Evolutionary conservation across 192 early-diverging fungal species (phyloP).

Genomic region (Entophlyctis luteolus): DNA sequence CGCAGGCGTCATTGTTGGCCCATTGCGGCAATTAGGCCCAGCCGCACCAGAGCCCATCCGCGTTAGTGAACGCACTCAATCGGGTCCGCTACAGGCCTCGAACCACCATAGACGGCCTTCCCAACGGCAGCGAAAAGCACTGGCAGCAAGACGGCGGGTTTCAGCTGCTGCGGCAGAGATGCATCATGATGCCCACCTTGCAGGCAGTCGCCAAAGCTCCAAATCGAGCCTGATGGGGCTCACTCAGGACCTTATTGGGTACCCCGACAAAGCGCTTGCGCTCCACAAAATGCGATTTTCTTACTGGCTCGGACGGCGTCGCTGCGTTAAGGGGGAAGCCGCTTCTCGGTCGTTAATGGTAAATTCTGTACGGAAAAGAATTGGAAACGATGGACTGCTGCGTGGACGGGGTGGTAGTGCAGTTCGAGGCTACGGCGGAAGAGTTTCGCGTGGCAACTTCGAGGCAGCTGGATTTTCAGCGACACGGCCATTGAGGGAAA

Average conservation of each 20-base stretch:
- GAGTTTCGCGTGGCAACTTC: neutral
- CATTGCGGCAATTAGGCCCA: neutral
- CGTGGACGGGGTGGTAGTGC: neutral
- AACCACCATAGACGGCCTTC: no score
- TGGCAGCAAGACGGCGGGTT: neutral
- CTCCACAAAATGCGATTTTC: slow-evolving; percentile 17
- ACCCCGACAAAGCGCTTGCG: neutral
- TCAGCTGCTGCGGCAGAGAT: neutral
- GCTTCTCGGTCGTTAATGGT: neutral
- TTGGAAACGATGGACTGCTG: neutral
- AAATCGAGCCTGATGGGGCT: neutral
- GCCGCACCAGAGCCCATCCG: neutral
- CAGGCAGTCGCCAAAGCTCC: neutral
- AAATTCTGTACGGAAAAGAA: no score
- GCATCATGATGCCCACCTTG: neutral
- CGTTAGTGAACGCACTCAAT: neutral
- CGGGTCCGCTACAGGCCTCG: neutral
- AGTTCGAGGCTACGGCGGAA: neutral
- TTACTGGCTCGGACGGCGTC: slow-evolving; percentile 2
- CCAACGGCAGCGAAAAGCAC: neutral
- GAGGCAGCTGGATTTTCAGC: neutral
- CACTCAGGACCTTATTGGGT: neutral
- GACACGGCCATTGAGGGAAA: neutral
- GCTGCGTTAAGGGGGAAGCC: neutral
- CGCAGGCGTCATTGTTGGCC: neutral